phyloP scores from a whole-genome alignment of 179 eudicot genomes.

The Patellifolia procumbens region DNA sequence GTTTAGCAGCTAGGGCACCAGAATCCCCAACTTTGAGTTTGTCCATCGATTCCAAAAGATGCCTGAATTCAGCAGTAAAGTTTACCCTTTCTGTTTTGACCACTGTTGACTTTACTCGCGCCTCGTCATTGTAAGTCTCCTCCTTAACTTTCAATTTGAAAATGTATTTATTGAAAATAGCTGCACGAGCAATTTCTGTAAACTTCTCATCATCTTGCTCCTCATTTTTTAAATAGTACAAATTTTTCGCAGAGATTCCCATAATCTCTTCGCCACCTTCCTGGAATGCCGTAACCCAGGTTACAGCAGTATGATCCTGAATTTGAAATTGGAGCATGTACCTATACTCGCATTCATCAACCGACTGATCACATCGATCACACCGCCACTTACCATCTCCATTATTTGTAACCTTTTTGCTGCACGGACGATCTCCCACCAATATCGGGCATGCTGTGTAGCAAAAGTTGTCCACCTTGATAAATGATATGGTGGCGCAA shows the following conservation, averaged over 20 bases:
- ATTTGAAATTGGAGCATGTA: conserved; percentile 85
- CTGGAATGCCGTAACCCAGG: conserved; percentile 88
- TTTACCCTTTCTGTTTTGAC: conserved; percentile 63
- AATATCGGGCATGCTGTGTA: conserved; percentile 76
- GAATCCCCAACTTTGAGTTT: conserved; percentile 45
- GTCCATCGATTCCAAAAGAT: conserved; percentile 50
- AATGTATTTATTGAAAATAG: conserved; percentile 45
- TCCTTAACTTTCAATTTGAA: conserved; percentile 91
- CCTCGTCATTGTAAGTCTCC: conserved; percentile 77
- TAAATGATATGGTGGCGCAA: conserved; percentile 53
- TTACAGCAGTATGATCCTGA: conserved; percentile 79
- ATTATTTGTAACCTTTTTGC: conserved; percentile 76
- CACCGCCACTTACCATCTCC: conserved; percentile 96
- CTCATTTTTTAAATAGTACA: conserved; percentile 61
- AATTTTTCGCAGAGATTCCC: conserved; percentile 74
- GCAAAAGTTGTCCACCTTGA: conserved; percentile 79
- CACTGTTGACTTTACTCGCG: conserved; percentile 72
- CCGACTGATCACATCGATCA: conserved; percentile 72
- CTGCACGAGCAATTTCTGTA: conserved; percentile 50
- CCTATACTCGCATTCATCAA: conserved; percentile 82
- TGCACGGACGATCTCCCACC: conserved; percentile 76
- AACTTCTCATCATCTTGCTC: conserved; percentile 74
- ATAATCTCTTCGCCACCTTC: conserved; percentile 79
- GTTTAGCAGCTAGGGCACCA: conserved; percentile 31
- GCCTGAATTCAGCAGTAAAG: conserved; percentile 49